Conservation (phyloP, 1,139 yeast species). For the Chernovozyma aurita region DNA sequence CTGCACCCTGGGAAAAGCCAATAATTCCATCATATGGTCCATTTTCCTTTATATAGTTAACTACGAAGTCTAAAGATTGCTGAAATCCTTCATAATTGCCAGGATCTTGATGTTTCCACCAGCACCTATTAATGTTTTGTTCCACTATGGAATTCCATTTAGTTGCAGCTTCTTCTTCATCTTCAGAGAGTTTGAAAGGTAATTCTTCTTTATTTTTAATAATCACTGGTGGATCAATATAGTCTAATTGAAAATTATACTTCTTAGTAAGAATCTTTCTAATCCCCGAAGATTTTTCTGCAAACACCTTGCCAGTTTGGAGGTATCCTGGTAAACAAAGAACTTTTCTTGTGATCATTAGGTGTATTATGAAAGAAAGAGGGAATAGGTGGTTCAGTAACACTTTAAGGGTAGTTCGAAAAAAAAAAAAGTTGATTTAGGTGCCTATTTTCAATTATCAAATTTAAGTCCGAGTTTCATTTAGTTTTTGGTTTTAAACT, state of each 20-base stretch:
- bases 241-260: conserved; percentile 42
- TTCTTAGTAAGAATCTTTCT: conserved; percentile 63
- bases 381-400: too few relatives aligned
- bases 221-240: conserved; percentile 31
- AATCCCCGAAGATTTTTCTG: conserved; percentile 75
- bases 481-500: too few relatives aligned
- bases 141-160: conserved; percentile 34
- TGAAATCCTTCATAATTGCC: conserved; percentile 33
- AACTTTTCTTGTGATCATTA: conserved; percentile 11
- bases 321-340: conserved; percentile 42
- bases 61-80: conserved; percentile 37
- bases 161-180: conserved; percentile 20
- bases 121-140: conserved; percentile 48
- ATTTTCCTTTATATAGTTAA: conserved; percentile 50
- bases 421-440: too few relatives aligned
- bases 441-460: too few relatives aligned
- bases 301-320: conserved; percentile 71
- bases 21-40: conserved; percentile 89
- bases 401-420: too few relatives aligned
- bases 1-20: conserved; percentile 95
- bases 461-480: too few relatives aligned
- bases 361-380: too few relatives aligned
- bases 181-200: conserved; percentile 24
- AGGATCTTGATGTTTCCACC: conserved; percentile 30
- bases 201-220: conserved; percentile 23